Conservation (phyloP, 2,329 filamentous ascomycete genomes). For the Exophiala phaeomuriformis region DNA sequence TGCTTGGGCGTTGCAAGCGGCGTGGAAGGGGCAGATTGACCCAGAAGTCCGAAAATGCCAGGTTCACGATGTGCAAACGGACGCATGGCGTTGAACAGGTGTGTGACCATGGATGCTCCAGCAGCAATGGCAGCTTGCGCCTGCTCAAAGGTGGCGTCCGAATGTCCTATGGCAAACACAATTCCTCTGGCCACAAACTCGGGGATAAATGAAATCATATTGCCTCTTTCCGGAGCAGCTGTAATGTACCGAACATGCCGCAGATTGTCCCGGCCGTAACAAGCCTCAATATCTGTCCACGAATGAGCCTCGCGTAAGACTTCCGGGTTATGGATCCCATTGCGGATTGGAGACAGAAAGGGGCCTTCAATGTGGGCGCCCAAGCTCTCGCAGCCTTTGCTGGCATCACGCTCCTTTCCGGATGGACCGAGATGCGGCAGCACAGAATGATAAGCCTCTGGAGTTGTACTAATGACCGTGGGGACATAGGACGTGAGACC, state of each 20-base stretch:
- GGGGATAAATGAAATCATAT: constrained; percentile 62
- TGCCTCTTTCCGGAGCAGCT: constrained; percentile 71
- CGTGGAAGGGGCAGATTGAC: constrained; percentile 47
- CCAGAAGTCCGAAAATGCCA: constrained; percentile 79
- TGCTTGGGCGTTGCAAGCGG: constrained; percentile 22
- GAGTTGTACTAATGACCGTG: constrained; percentile 71
- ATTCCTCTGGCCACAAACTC: constrained; percentile 60
- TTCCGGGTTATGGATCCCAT: constrained; percentile 73
- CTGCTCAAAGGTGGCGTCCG: constrained; percentile 78
- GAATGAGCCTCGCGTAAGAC: constrained; percentile 58
- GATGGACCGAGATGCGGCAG: constrained; percentile 72
- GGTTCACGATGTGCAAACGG: constrained; percentile 87
- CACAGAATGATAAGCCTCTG: constrained; percentile 68
- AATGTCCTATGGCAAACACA: constrained; percentile 75
- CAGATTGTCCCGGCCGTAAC: constrained; percentile 63
- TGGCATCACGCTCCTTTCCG: constrained; percentile 50
- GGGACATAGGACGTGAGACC: constrained; percentile 85
- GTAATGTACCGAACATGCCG: constrained; percentile 68
- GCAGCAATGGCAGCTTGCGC: constrained; percentile 62
- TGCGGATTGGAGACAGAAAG: constrained; percentile 74
- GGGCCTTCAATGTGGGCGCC: constrained; percentile 89
- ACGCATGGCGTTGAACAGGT: constrained; percentile 90
- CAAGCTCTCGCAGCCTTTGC: constrained; percentile 73
- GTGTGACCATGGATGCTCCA: constrained; percentile 83
- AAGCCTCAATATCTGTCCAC: constrained; percentile 49